Conservation (phyloP, 805 yeast genomes). For the Monosporozyma servazzii region DNA sequence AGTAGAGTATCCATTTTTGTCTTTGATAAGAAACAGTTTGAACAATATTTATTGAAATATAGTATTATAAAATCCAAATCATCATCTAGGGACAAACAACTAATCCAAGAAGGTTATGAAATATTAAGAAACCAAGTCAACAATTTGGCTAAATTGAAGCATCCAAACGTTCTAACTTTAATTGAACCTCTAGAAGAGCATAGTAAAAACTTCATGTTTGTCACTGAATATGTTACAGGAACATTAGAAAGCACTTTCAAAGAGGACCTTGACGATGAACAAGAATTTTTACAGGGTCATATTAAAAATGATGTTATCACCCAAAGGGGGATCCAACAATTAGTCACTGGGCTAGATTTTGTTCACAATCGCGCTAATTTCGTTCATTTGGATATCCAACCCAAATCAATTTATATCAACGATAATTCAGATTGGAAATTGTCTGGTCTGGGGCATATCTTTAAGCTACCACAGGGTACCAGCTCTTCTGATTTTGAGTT, state of each 20-base stretch:
- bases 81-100: constrained; percentile 34
- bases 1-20: constrained; percentile 71
- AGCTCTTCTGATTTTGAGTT: constrained; percentile 51
- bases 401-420: constrained; percentile 66
- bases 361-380: constrained; percentile 68
- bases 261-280: constrained; percentile 21
- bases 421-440: constrained; percentile 91
- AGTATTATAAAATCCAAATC: constrained; percentile 39
- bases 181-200: constrained; percentile 89
- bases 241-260: constrained; percentile 40
- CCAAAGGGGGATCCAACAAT: constrained; percentile 74
- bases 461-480: constrained; percentile 39
- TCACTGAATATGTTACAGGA: constrained; percentile 65
- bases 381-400: constrained; percentile 72
- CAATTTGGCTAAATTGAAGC: constrained; percentile 72
- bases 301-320: constrained; percentile 64
- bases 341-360: constrained; percentile 71
- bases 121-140: constrained; percentile 58
- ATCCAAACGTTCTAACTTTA: constrained; percentile 76
- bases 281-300: constrained; percentile 28
- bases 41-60: constrained; percentile 41
- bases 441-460: constrained; percentile 56
- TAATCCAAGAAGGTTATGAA: constrained; percentile 53
- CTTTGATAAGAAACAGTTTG: constrained; percentile 73
- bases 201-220: constrained; percentile 67